phyloP scores from a whole-genome alignment of 345 rosid species.

The Citrus medica region DNA sequence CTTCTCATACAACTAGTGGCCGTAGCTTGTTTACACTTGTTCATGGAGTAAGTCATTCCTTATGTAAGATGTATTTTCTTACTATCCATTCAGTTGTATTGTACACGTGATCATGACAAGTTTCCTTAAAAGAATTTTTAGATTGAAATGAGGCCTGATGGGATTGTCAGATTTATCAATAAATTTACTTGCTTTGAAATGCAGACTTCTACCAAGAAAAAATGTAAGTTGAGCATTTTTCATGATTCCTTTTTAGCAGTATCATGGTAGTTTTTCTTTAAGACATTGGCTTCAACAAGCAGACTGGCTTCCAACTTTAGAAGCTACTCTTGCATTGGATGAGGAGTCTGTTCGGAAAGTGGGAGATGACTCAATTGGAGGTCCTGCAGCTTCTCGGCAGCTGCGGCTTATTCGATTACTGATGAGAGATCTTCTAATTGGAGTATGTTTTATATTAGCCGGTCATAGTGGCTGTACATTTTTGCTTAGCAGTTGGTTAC shows the following conservation, averaged over 20 bases:
- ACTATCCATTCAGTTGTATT: neutral
- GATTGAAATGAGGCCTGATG: neutral
- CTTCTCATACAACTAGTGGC: constrained; percentile 38
- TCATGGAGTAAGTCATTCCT: constrained; percentile 60
- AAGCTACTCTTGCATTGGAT: constrained; percentile 92
- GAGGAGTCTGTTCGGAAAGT: constrained; percentile 81
- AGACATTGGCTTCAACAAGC: constrained; percentile 96
- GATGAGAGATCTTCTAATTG: constrained; percentile 91
- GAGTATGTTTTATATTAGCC: constrained; percentile 50
- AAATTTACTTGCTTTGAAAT: neutral
- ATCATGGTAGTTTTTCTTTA: constrained; percentile 91
- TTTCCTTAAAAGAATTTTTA: neutral
- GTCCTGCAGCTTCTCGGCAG: constrained; percentile 92
- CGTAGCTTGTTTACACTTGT: constrained; percentile 63
- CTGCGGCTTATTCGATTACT: constrained; percentile 69
- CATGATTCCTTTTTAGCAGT: constrained; percentile 36
- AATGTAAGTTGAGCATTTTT: neutral
- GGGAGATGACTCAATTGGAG: constrained; percentile 94
- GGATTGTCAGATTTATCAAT: neutral
- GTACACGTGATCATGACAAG: neutral
- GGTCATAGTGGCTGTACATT: neutral
- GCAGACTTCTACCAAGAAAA: neutral
- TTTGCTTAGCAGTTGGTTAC: neutral
- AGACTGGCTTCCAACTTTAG: constrained; percentile 95
- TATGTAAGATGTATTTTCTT: neutral